Evolutionary conservation across 2,329 filamentous ascomycete genomes (phyloP), one percentile per base, ranked within the genome.

Genomic region (Penicillium sp.): DNA sequence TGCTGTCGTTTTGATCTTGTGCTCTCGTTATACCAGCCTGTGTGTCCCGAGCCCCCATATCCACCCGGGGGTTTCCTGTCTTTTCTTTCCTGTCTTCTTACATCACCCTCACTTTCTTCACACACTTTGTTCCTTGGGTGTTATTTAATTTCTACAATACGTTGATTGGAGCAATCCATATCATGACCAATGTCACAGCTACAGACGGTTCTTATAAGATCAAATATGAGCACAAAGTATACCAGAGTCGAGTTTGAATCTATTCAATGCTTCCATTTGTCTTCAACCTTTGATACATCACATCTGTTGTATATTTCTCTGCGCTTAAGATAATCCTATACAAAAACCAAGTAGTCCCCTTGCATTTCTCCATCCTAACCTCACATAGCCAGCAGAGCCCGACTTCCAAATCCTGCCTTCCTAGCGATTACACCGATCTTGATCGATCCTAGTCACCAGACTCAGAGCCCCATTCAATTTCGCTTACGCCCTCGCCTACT

Each of bases 1-100:
- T 55, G 11, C 32, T 41, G 43, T 52, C 50, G 16, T 48, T 52
- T 47, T 35, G 18, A 35, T 47, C 29, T 34, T 13, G 23, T 47
- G 18, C 45, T 40, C 35, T 51, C 48, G 3, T 52, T 52, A 18
- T 26, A 32, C 19, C 32, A 51, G 16, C 11, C 45, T 26, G 27
- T 26, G 27, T 51, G 23, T 23, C 23, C 23, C 23, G 5, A 3
- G 23, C 23, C 23, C 23, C 49, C 41, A 51, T 14, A 35, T 2
- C 16, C 16, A 11, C 1, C 4, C 5, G 3, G 16, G 16, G 38
- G 36, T 29, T 19, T 50, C 34, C 46, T 56, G 39, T 44, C 49
- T 13, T 56, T 56, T 29, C 19, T 27, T 30, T 26, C 18, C 29
- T 43, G 45, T 48, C 43, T 45, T 26, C 16, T n/a, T 38, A 27